Evolutionary conservation across 2,329 filamentous ascomycete genomes (phyloP).

Genomic region (Cladobotryum mycophilum): DNA sequence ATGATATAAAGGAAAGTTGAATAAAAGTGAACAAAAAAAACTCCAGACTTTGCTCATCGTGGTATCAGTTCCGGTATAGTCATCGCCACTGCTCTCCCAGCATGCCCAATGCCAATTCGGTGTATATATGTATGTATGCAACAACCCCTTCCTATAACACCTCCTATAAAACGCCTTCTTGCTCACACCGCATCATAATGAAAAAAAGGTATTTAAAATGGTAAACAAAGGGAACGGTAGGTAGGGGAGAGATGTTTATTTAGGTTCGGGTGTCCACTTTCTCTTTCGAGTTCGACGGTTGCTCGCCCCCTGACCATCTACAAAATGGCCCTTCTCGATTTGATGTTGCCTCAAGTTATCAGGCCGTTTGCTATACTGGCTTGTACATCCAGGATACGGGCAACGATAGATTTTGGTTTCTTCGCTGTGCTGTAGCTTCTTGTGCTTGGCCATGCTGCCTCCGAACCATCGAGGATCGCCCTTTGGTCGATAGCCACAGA

Average conservation of each 20-base stretch:
- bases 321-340: conserved; percentile 49
- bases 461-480: conserved; percentile 54
- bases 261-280: conserved; percentile 23
- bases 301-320: conserved; percentile 35
- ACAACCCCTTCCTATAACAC: too few species aligned
- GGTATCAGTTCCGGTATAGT: too few species aligned
- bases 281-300: conserved; percentile 39
- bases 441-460: conserved; percentile 54
- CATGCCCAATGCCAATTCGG: too few species aligned
- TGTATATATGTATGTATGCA: too few species aligned
- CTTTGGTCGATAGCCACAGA: conserved; percentile 50
- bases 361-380: conserved; percentile 48
- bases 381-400: conserved; percentile 46
- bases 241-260: neutral
- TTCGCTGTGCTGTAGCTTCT: conserved; percentile 44
- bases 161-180: too few species aligned
- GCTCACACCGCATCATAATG: too few species aligned
- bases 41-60: too few species aligned
- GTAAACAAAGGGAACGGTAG: neutral
- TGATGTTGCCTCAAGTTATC: conserved; percentile 53
- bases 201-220: neutral
- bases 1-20: too few species aligned
- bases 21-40: too few species aligned
- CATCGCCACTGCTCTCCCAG: too few species aligned
- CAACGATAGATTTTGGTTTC: conserved; percentile 48